Conservation (phyloP, 768 basidiomycete genomes). For the Naganishia randhawae region DNA sequence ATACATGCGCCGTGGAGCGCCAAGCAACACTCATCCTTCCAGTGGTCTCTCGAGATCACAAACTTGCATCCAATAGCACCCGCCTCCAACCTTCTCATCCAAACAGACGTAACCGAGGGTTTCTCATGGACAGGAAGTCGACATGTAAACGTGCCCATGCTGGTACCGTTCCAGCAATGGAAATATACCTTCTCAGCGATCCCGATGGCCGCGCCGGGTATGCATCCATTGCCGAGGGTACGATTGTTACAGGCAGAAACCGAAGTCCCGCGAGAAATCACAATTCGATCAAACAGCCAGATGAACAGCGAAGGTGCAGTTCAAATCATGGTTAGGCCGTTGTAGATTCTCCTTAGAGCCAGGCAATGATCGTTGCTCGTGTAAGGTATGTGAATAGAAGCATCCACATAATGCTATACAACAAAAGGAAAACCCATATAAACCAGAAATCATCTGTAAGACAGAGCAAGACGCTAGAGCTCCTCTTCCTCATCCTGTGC, state of each 20-base stretch:
- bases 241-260: conserved; percentile 6
- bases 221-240: background rate
- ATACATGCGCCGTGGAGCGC: background rate
- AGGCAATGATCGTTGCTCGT: background rate
- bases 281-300: background rate
- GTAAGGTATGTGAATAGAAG: background rate
- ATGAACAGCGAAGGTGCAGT: conserved; percentile 12
- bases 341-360: background rate
- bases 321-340: background rate
- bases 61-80: conserved; percentile 9
- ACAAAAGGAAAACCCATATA: background rate
- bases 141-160: conserved; percentile 3
- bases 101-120: conserved; percentile 11
- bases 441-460: background rate
- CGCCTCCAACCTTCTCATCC: background rate
- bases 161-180: conserved; percentile 12
- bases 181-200: conserved; percentile 19
- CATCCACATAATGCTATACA: conserved; percentile 2
- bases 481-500: conserved; percentile 13
- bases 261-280: conserved; percentile 5
- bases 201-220: conserved; percentile 2
- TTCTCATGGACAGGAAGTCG: conserved; percentile 18
- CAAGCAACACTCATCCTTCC: conserved; percentile 7
- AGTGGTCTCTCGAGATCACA: conserved; percentile 20
- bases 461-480: background rate